Percentiles rank a stretch among this genome's conserved stretches.
These are phyloP conservation scores for Juglanconis juglandina DNA, from an alignment of 2,329 filamentous ascomycete species.

Conservation along the genomic window DNA sequence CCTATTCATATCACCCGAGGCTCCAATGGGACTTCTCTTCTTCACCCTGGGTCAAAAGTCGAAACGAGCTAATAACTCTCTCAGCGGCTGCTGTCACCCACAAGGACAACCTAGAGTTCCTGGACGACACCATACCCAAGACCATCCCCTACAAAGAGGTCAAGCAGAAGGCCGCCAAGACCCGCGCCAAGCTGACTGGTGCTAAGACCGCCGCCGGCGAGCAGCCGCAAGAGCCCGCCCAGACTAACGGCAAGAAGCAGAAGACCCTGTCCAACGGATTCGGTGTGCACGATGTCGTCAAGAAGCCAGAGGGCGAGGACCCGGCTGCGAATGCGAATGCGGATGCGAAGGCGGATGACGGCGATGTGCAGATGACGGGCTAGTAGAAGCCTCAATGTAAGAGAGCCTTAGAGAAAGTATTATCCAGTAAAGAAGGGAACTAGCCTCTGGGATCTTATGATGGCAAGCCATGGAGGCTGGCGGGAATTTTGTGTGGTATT, in stretches of 20 bases:
- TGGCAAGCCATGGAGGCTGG: not conserved
- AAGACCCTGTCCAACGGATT: slow-evolving; percentile 27
- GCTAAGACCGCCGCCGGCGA: slow-evolving; percentile 35
- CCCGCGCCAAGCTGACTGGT: slow-evolving; percentile 45
- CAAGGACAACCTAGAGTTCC: slow-evolving; percentile 91
- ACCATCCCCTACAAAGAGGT: slow-evolving; percentile 77
- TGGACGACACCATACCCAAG: slow-evolving; percentile 84
- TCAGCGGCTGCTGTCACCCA: slow-evolving; percentile 79
- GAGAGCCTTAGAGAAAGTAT: too few relatives aligned
- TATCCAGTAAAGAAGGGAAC: not conserved
- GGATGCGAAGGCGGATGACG: slow-evolving; percentile 33
- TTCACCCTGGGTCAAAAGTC: too few relatives aligned
- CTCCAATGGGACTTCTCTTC: not conserved
- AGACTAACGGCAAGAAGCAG: slow-evolving; percentile 36
- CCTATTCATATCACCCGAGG: too few relatives aligned
- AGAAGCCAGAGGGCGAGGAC: slow-evolving; percentile 34
- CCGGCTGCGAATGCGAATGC: slow-evolving; percentile 24
- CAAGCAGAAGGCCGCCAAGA: slow-evolving; percentile 59
- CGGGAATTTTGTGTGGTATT: not conserved
- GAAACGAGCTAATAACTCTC: not conserved
- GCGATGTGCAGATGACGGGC: slow-evolving; percentile 59
- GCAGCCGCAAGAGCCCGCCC: slow-evolving; percentile 19
- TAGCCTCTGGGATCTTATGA: not conserved
- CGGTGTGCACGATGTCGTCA: slow-evolving; percentile 27
- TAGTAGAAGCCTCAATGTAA: not conserved